Evolutionary conservation across 2,329 filamentous ascomycete genomes (phyloP).

Genomic region (Dryadomyces quercivorus): DNA sequence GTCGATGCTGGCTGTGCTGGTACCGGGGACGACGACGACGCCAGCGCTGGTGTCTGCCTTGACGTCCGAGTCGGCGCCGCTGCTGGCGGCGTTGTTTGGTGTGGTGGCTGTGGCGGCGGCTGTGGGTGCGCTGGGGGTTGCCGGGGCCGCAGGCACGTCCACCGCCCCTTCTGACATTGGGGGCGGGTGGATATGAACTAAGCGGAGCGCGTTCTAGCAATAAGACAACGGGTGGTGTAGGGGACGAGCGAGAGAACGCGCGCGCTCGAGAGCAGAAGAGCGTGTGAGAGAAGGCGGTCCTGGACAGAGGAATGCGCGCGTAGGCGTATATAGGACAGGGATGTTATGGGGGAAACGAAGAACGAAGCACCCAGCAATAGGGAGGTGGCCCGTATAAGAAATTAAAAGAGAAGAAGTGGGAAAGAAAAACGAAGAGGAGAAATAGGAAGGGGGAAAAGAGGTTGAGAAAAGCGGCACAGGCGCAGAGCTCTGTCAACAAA

Average conservation of each 20-base stretch:
- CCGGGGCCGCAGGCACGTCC: conserved; percentile 5
- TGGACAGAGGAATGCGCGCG: too few relatives aligned
- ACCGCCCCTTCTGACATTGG: conserved; percentile 10
- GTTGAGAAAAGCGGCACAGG: neutral
- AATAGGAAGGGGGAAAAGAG: neutral
- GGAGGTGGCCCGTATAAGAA: neutral
- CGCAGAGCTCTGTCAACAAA: neutral
- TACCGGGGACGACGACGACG: neutral
- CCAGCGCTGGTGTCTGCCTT: neutral
- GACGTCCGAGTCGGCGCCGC: neutral
- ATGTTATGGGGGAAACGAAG: neutral
- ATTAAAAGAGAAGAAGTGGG: neutral
- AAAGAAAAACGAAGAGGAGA: neutral
- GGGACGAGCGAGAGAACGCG: neutral
- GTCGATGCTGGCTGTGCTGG: neutral
- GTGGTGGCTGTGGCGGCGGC: neutral
- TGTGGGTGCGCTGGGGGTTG: neutral
- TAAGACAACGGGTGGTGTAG: neutral
- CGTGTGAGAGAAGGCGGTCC: neutral
- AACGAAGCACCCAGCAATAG: neutral
- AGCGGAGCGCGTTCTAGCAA: too few relatives aligned
- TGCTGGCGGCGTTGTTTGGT: neutral
- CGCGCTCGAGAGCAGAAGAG: neutral
- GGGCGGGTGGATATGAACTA: neutral
- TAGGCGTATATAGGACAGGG: too few relatives aligned